A percentile compares a stretch with the other conserved stretches of the same genome.
These are phyloP conservation scores for Stevia rebaudiana DNA, from an alignment of 140 eudicot genomes.

Conservation along the genomic window DNA sequence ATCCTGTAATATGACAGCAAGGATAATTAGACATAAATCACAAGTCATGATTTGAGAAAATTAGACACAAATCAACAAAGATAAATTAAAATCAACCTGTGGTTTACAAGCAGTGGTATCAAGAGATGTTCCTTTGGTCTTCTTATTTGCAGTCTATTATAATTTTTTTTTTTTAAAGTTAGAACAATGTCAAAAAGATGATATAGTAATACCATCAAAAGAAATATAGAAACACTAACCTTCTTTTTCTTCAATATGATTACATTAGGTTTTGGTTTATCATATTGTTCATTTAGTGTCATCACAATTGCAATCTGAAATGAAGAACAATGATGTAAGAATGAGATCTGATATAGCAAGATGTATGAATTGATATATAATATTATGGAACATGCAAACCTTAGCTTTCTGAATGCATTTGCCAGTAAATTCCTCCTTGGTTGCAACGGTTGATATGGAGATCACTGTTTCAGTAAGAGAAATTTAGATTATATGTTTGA, in stretches of 20 bases:
- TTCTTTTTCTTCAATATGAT: slow-evolving; percentile 17
- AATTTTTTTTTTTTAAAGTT: neutral
- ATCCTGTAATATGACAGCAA: slow-evolving; percentile 2
- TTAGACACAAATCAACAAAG: no score
- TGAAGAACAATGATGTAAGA: slow-evolving; percentile 12
- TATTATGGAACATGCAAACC: slow-evolving; percentile 21
- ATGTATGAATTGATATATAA: neutral
- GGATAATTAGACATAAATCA: slow-evolving; percentile 5
- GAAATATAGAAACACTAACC: slow-evolving; percentile 10
- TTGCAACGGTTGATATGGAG: slow-evolving; percentile 38
- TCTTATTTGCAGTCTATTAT: slow-evolving; percentile 17
- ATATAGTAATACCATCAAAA: neutral
- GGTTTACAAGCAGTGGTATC: slow-evolving; percentile 11
- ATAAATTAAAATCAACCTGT: slow-evolving; percentile 18
- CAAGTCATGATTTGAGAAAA: neutral
- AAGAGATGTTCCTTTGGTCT: slow-evolving; percentile 10
- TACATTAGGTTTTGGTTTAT: slow-evolving; percentile 16
- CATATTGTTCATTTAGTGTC: slow-evolving; percentile 18
- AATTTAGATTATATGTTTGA: neutral
- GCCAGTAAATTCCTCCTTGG: slow-evolving; percentile 35
- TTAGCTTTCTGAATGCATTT: slow-evolving; percentile 36
- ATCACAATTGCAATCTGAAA: slow-evolving; percentile 32
- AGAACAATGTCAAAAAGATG: neutral
- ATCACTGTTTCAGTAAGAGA: slow-evolving; percentile 26
- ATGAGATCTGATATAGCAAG: neutral